Percentiles rank a stretch among this genome's conserved stretches.
These are phyloP conservation scores for Agarophyton chilense DNA, from an alignment of 23 red algal species.

Conservation along the genomic window DNA sequence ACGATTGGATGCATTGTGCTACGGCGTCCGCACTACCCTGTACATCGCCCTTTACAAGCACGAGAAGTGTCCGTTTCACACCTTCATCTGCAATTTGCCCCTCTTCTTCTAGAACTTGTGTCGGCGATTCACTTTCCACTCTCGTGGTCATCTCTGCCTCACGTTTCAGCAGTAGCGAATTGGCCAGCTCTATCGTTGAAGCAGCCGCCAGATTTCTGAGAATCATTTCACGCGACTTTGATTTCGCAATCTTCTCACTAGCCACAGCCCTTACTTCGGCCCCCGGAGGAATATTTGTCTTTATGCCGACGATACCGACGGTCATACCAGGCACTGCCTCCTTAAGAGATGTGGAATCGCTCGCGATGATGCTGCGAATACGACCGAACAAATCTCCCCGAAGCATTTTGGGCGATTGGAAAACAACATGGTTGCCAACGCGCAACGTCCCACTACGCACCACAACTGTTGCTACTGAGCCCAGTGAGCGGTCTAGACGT, in stretches of 20 bases:
- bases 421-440: conserved; percentile 69
- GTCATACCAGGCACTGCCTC: conserved; percentile 66
- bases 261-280: conserved; percentile 45
- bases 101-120: background rate
- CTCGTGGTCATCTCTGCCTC: background rate
- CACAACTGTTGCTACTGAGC: conserved; percentile 74
- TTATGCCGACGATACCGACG: conserved; percentile 73
- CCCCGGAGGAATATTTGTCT: conserved; percentile 69
- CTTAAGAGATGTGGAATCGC: conserved; percentile 11
- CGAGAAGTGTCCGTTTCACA: conserved; percentile 17
- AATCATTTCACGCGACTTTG: conserved; percentile 37
- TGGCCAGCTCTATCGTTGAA: conserved; percentile 37
- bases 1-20: conserved; percentile 56
- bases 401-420: conserved; percentile 18
- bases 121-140: background rate
- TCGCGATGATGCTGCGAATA: conserved; percentile 62
- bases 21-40: conserved; percentile 87
- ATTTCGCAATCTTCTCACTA: conserved; percentile 53
- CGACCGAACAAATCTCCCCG: conserved; percentile 73
- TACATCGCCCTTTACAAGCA: conserved; percentile 76
- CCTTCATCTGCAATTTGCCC: background rate
- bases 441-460: conserved; percentile 72
- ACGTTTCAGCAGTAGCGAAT: conserved; percentile 2
- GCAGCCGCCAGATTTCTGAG: conserved; percentile 28
- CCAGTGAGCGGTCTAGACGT: conserved; percentile 65